Evolutionary conservation across 2,329 filamentous ascomycete species (phyloP).

Genomic region (Diaporthe citrichinensis): DNA sequence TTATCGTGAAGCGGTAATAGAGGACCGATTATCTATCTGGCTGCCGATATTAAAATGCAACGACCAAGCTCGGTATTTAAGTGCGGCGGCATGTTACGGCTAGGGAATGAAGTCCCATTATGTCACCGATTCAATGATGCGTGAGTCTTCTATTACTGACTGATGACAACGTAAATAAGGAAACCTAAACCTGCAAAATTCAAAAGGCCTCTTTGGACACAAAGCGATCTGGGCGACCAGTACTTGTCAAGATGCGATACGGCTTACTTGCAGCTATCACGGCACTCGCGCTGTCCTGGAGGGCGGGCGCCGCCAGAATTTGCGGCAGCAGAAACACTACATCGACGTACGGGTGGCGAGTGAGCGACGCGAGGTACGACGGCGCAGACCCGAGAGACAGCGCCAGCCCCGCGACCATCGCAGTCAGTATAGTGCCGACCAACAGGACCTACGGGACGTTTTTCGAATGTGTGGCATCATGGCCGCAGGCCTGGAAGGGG

Average conservation of each 20-base stretch:
- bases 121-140: not conserved
- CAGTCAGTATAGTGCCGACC: slow-evolving; percentile 47
- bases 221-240: not conserved
- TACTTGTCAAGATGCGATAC: not conserved
- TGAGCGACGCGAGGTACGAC: slow-evolving; percentile 19
- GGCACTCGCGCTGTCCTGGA: not conserved
- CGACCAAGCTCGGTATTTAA: slow-evolving; percentile 1
- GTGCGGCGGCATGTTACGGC: not conserved
- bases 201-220: not conserved
- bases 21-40: too few species aligned
- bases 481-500: slow-evolving; percentile 52
- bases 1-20: not conserved
- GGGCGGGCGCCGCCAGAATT: not conserved
- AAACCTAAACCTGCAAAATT: not conserved
- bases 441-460: slow-evolving; percentile 45
- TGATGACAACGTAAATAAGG: not conserved
- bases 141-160: not conserved
- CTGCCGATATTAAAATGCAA: not conserved
- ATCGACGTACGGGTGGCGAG: slow-evolving; percentile 2
- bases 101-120: not conserved
- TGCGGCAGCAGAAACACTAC: not conserved
- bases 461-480: slow-evolving; percentile 54
- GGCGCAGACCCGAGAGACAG: not conserved
- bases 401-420: slow-evolving; percentile 47
- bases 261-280: not conserved